Evolutionary conservation across 352 stramenopile genomes (phyloP), one percentile per base, ranked within the genome.

Genomic region (Phytopythium boreale): DNA sequence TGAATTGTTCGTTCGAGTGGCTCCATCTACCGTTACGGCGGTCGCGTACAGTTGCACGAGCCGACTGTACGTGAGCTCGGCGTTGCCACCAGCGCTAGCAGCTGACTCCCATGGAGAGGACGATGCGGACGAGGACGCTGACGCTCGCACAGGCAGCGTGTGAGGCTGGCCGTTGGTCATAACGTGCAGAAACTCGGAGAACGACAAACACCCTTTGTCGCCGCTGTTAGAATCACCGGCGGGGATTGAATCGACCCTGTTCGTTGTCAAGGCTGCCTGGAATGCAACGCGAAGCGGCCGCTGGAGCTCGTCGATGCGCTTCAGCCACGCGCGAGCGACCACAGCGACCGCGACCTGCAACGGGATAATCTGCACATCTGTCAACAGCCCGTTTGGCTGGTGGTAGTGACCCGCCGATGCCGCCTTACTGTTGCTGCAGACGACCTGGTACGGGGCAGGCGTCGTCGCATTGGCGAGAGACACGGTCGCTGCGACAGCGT

Each of bases 161-260:
- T 59, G 59, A 17, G 56, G 50, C 36, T 39, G 56, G 8, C 56
- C 60, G 22, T 61, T 68, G 15, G 60, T 65, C 70, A 84, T 74
- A 6, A 78, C 68, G 39, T 81, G 68, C 3, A 56, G 61, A 51
- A 84, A 84, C 37, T 81, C 76, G 9, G 70, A 61, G 29, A 84
- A 80, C 1, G 68, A 63, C 27, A 84, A 52, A 12, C 69, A 47
- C 4, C 64, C 74, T 1, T 52, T 29, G 27, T 57, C 50, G 17
- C 6, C 50, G 17, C 6, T 11, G 11, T 31, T 52, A 9, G 17
- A 8, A n/a, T 27, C 19, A 31, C 8, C 6, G 14, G 7, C 29
- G 29, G 50, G 12, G 19, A 10, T 41, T 5, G 50, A 27, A 14
- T 26, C 15, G 27, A 0, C 46, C 11, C n/a, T 14, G 29, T 43